These are phyloP conservation scores for Bassia scoparia DNA, from an alignment of 148 eudicot species.

Conservation along the genomic window DNA sequence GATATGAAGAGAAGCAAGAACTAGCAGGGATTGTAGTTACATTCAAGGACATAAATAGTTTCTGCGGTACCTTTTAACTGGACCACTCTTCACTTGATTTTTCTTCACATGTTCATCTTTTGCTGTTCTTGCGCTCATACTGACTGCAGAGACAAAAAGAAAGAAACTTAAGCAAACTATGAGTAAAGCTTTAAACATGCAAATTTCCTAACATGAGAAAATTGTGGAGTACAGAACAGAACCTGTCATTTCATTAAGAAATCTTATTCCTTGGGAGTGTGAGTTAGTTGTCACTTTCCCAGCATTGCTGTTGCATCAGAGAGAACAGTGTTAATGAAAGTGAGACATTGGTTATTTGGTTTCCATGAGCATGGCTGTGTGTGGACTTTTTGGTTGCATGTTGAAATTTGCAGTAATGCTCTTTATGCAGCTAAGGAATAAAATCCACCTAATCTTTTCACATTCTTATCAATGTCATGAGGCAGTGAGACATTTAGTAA, in stretches of 20 bases:
- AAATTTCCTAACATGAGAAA: not conserved
- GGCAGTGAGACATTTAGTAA: not conserved
- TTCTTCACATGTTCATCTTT: conserved; percentile 31
- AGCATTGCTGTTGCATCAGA: conserved; percentile 54
- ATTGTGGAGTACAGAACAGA: conserved; percentile 9
- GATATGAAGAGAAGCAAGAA: not conserved
- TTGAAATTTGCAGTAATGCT: not conserved
- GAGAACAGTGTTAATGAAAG: too few relatives aligned
- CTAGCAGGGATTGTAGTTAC: not conserved
- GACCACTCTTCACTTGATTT: conserved; percentile 27
- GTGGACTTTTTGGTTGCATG: not conserved
- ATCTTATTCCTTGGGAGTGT: conserved; percentile 85
- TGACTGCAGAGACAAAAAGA: conserved; percentile 37
- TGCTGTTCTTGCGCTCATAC: conserved; percentile 32
- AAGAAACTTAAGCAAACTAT: not conserved
- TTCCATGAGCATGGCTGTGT: not conserved
- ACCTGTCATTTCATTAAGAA: conserved; percentile 90
- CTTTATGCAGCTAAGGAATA: not conserved
- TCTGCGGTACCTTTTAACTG: conserved; percentile 46
- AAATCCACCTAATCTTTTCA: not conserved
- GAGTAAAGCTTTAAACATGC: not conserved
- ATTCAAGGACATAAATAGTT: not conserved
- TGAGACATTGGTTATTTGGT: not conserved
- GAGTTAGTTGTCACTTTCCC: conserved; percentile 67
- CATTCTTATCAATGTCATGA: too few relatives aligned